phyloP scores from a whole-genome alignment of 345 rosid genomes.

The Hibiscus trionum region DNA sequence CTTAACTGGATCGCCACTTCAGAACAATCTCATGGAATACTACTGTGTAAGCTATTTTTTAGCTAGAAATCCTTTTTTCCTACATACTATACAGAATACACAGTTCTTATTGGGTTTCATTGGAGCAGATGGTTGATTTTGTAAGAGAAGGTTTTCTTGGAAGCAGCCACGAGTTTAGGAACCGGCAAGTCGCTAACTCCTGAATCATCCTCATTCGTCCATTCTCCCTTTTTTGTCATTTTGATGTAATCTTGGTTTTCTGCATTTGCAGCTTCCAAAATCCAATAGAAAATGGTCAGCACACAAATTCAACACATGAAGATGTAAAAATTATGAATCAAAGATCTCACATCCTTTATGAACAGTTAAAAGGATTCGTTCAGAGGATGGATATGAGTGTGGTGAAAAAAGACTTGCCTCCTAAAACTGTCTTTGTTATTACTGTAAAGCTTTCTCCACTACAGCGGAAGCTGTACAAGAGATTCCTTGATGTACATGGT shows the following conservation, averaged over 20 bases:
- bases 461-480: slow-evolving; percentile 86
- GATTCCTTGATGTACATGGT: slow-evolving; percentile 87
- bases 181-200: slow-evolving; percentile 57
- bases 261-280: slow-evolving; percentile 77
- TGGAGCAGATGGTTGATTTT: slow-evolving; percentile 97
- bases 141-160: slow-evolving; percentile 99
- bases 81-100: background rate
- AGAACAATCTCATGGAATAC: slow-evolving; percentile 99
- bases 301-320: slow-evolving; percentile 84
- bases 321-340: slow-evolving; percentile 99
- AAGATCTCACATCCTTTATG: slow-evolving; percentile 96
- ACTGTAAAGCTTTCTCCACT: slow-evolving; percentile 91
- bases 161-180: slow-evolving; percentile 96
- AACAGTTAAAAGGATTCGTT: slow-evolving; percentile 94
- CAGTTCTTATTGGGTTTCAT: slow-evolving; percentile 15
- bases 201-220: slow-evolving; percentile 12
- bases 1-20: slow-evolving; percentile 98
- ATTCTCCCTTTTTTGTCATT: slow-evolving; percentile 10
- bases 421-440: slow-evolving; percentile 92
- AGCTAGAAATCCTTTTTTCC: background rate
- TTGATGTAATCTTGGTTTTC: slow-evolving; percentile 15
- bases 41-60: slow-evolving; percentile 69
- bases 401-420: slow-evolving; percentile 94
- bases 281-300: slow-evolving; percentile 98
- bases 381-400: slow-evolving; percentile 99